Conservation (phyloP, 1,284 basidiomycete species). For the Rhodotorula sp. region DNA sequence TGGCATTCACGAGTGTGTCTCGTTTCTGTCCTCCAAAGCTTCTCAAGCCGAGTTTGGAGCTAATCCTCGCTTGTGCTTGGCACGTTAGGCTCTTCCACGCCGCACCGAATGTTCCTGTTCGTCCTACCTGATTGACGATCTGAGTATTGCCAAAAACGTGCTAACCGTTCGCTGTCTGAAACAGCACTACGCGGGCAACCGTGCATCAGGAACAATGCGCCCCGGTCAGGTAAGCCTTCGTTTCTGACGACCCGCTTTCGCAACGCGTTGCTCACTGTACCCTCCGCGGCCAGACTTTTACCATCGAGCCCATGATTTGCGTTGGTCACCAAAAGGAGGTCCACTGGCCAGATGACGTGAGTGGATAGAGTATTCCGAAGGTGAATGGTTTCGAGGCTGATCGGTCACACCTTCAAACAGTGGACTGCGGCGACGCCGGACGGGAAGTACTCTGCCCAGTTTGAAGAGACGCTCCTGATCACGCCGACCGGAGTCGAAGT, state of each 20-base stretch:
- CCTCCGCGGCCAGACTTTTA: constrained; percentile 47
- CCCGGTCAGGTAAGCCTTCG: constrained; percentile 53
- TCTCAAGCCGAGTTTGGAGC: not conserved
- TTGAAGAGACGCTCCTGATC: constrained; percentile 91
- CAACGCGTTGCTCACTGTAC: not conserved
- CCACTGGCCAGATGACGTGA: constrained; percentile 47
- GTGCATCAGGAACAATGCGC: constrained; percentile 71
- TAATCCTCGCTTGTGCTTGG: not conserved
- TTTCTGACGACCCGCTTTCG: not conserved
- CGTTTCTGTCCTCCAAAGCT: too few relatives aligned
- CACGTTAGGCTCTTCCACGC: constrained; percentile 59
- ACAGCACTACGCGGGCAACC: constrained; percentile 82
- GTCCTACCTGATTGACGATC: not conserved
- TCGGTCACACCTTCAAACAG: constrained; percentile 6
- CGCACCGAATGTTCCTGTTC: constrained; percentile 33
- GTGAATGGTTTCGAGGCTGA: too few relatives aligned
- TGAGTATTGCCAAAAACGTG: accelerated
- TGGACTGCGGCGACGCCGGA: constrained; percentile 93
- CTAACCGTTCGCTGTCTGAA: constrained; percentile 50
- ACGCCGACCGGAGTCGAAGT: constrained; percentile 89
- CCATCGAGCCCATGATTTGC: constrained; percentile 91
- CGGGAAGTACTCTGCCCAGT: constrained; percentile 75
- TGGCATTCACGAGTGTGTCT: constrained; percentile 66
- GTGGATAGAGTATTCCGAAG: not conserved
- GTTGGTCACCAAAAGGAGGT: constrained; percentile 56